Percentiles rank a stretch among this genome's conserved stretches.
These are phyloP conservation scores for Chaetomium tenue DNA, from an alignment of 495 filamentous ascomycete species.

Conservation along the genomic window DNA sequence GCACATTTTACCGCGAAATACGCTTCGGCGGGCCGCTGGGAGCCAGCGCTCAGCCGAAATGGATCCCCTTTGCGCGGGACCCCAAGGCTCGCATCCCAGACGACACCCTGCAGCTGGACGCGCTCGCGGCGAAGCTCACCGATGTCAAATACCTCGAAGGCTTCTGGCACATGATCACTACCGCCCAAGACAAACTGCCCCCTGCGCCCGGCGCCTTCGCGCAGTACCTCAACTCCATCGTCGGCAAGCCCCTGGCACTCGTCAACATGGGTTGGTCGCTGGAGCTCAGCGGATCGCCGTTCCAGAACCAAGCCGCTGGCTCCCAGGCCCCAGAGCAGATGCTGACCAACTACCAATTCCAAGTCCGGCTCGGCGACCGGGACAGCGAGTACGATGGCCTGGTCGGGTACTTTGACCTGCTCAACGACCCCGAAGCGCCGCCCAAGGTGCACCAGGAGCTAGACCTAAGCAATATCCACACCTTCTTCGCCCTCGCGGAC, in stretches of 20 bases:
- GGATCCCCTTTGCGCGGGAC: conserved; percentile 38
- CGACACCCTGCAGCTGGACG: conserved; percentile 33
- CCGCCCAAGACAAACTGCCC: conserved; percentile 22
- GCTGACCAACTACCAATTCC: conserved; percentile 36
- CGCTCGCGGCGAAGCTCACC: conserved; percentile 33
- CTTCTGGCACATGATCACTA: conserved; percentile 43
- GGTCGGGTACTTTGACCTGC: conserved; percentile 43
- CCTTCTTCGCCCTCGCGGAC: conserved; percentile 27
- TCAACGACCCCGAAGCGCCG: background rate
- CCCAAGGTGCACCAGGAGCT: conserved; percentile 25
- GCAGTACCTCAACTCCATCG: conserved; percentile 37
- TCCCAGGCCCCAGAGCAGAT: no score
- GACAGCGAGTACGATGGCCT: conserved; percentile 42
- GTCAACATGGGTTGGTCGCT: conserved; percentile 48
- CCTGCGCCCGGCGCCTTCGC: conserved; percentile 40
- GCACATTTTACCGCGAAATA: conserved; percentile 53
- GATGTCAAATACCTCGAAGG: conserved; percentile 37
- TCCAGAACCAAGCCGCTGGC: no score
- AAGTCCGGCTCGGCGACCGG: conserved; percentile 45
- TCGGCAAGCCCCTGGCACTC: conserved; percentile 52
- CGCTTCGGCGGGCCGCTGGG: conserved; percentile 34
- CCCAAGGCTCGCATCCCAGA: conserved; percentile 12
- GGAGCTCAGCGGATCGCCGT: conserved; percentile 35
- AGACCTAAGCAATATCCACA: conserved; percentile 36
- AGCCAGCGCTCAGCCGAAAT: conserved; percentile 26